These are phyloP conservation scores for Suillus sp. DNA, from an alignment of 768 basidiomycete genomes.

Conservation along the genomic window DNA sequence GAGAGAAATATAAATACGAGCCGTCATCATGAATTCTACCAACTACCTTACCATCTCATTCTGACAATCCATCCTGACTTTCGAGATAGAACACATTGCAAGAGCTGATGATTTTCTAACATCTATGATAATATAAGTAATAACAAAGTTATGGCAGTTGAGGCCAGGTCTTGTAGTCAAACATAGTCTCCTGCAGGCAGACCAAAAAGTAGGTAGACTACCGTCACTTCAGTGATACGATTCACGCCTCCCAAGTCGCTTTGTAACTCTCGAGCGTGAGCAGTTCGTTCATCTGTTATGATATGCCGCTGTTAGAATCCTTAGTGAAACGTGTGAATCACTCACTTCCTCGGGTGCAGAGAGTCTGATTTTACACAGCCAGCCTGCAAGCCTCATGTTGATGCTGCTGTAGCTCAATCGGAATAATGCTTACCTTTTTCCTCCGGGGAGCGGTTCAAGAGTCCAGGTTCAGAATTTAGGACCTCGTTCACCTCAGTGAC, in stretches of 20 bases:
- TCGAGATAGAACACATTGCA: slow-evolving; percentile 8
- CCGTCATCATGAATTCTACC: slow-evolving; percentile 41
- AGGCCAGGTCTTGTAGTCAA: slow-evolving; percentile 21
- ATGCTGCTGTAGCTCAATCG: background rate
- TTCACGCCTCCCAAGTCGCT: slow-evolving; percentile 50
- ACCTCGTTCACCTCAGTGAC: slow-evolving; percentile 77
- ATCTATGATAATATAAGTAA: slow-evolving; percentile 12
- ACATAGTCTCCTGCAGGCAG: background rate
- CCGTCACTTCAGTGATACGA: background rate
- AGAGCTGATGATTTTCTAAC: background rate
- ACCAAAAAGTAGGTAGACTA: background rate
- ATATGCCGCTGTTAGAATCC: slow-evolving; percentile 8
- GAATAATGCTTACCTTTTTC: slow-evolving; percentile 60
- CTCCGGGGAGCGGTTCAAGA: slow-evolving; percentile 89
- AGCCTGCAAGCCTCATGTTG: slow-evolving; percentile 54
- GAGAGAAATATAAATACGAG: slow-evolving; percentile 85
- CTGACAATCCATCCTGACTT: background rate
- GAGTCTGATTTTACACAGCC: slow-evolving; percentile 93
- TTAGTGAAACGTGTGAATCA: background rate
- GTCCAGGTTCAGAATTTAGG: slow-evolving; percentile 66
- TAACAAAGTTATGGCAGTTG: slow-evolving; percentile 24
- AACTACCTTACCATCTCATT: slow-evolving; percentile 5
- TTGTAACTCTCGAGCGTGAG: slow-evolving; percentile 79
- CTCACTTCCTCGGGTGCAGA: slow-evolving; percentile 76
- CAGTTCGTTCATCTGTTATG: slow-evolving; percentile 62